These are phyloP conservation scores for Eudorina sp. DNA, from an alignment of 139 green algal genomes.

Conservation along the genomic window DNA sequence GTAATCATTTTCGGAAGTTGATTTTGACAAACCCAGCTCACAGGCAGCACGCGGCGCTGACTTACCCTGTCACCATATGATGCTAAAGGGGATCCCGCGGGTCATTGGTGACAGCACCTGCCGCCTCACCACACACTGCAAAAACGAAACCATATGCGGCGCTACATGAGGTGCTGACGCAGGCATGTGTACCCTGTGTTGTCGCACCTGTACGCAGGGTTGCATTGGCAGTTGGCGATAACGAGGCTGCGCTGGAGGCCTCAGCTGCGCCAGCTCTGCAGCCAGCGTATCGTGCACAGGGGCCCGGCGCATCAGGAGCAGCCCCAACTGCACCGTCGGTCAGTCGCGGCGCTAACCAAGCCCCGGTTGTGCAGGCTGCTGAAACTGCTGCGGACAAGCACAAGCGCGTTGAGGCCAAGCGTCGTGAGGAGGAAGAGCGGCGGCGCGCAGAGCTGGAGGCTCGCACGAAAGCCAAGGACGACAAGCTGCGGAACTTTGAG, in stretches of 20 bases:
- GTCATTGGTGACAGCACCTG: too few relatives aligned
- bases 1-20: too few relatives aligned
- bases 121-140: too few relatives aligned
- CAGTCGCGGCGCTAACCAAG: background rate
- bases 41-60: too few relatives aligned
- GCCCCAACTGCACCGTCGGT: background rate
- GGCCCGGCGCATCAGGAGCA: background rate
- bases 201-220: background rate
- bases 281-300: too few relatives aligned
- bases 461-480: constrained; percentile 8
- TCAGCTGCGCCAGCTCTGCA: background rate
- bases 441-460: constrained; percentile 37
- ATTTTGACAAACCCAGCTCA: too few relatives aligned
- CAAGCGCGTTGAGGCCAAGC: constrained; percentile 39
- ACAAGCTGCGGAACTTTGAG: constrained; percentile 37
- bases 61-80: too few relatives aligned
- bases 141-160: too few relatives aligned
- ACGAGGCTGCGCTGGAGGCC: background rate
- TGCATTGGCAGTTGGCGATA: constrained; percentile 1
- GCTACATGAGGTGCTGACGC: too few relatives aligned
- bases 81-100: too few relatives aligned
- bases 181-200: too few relatives aligned
- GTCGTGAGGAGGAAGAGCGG: constrained; percentile 42
- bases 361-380: background rate
- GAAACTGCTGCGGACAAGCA: constrained; percentile 43